Evolutionary conservation across 495 filamentous ascomycete genomes (phyloP).

Genomic region (Tuber indicum): DNA sequence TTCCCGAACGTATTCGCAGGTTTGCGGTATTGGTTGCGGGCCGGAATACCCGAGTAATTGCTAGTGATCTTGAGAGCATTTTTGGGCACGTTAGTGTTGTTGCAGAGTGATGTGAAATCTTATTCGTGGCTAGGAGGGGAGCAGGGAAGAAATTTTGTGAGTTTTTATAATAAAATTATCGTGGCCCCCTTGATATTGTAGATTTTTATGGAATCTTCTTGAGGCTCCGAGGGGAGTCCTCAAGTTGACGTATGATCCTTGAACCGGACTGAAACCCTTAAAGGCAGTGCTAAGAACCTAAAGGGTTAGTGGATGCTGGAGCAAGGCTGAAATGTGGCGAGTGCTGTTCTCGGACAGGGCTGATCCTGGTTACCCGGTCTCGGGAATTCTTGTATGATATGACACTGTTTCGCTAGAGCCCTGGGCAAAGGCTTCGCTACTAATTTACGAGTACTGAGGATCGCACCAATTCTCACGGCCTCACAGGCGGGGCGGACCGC

Average conservation of each 20-base stretch:
- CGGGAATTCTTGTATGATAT: too few relatives aligned
- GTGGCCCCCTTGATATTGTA: background rate
- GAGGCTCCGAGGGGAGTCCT: background rate
- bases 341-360: too few relatives aligned
- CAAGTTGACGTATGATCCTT: background rate
- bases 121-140: background rate
- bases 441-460: too few relatives aligned
- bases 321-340: too few relatives aligned
- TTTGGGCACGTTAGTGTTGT: slow-evolving; percentile 1
- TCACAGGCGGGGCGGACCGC: too few relatives aligned
- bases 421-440: too few relatives aligned
- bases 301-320: background rate
- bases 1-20: slow-evolving; percentile 3
- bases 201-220: background rate
- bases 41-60: slow-evolving; percentile 4
- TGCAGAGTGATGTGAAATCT: background rate
- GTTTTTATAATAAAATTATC: too few relatives aligned
- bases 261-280: background rate
- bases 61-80: slow-evolving; percentile 29
- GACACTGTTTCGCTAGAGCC: too few relatives aligned
- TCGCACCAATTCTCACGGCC: too few relatives aligned
- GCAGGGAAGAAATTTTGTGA: background rate
- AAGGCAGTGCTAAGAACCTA: background rate
- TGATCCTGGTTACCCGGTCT: too few relatives aligned
- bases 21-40: slow-evolving; percentile 2